Conservation (phyloP, 495 filamentous ascomycete species). For the Chlorociboria aeruginascens region DNA sequence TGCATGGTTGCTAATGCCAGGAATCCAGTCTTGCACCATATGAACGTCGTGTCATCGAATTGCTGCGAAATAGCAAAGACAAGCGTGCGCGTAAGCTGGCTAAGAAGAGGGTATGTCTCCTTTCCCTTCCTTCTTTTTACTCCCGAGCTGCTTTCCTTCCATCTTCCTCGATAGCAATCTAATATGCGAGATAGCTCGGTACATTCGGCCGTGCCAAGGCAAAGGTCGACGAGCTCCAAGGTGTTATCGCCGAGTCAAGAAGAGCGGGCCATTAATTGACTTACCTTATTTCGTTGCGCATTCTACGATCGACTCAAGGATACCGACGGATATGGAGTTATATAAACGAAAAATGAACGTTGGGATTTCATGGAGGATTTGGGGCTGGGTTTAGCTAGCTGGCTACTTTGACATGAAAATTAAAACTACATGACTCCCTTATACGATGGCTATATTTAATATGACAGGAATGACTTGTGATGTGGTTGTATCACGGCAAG, state of each 20-base stretch:
- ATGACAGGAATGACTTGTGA: too few species aligned
- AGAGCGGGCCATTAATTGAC: conserved; percentile 37
- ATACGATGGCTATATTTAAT: too few species aligned
- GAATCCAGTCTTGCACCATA: conserved; percentile 74
- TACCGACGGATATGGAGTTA: conserved; percentile 9
- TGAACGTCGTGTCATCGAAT: conserved; percentile 96
- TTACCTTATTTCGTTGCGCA: conserved; percentile 9
- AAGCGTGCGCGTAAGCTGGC: conserved; percentile 98
- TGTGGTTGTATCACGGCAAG: too few species aligned
- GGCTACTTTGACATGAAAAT: conserved; percentile 7
- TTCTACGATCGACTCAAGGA: conserved; percentile 7
- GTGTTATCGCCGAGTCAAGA: conserved; percentile 92
- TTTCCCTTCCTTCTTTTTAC: neutral
- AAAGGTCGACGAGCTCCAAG: conserved; percentile 97
- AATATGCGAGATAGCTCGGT: conserved; percentile 50
- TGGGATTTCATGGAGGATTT: conserved; percentile 10
- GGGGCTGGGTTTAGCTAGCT: conserved; percentile 14
- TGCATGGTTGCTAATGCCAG: conserved; percentile 7
- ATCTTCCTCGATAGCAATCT: neutral
- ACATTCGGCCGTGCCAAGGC: conserved; percentile 95
- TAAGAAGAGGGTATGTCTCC: conserved; percentile 79
- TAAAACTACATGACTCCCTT: neutral
- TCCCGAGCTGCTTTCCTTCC: neutral
- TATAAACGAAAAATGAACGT: conserved; percentile 7
- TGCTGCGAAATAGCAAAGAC: conserved; percentile 96